phyloP scores from a whole-genome alignment of 2,329 filamentous ascomycete species.

The Botrytis porri region DNA sequence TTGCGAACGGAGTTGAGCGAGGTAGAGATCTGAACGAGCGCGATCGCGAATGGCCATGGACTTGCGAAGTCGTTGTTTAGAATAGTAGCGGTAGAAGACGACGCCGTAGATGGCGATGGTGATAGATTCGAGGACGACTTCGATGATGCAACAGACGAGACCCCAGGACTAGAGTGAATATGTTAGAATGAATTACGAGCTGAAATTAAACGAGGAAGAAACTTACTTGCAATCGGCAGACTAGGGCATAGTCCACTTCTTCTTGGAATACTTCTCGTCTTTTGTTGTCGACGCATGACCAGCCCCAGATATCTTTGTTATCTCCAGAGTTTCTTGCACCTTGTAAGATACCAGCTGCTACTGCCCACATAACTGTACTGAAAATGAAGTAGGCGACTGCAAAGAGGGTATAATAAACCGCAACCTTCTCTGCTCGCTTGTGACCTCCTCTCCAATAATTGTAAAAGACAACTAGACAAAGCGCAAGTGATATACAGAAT shows the following conservation, averaged over 20 bases:
- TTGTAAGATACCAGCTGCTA: conserved; percentile 82
- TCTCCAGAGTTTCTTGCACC: conserved; percentile 67
- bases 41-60: conserved; percentile 95
- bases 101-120: conserved; percentile 90
- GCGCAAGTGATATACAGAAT: conserved; percentile 73
- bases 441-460: conserved; percentile 90
- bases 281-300: conserved; percentile 91
- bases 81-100: conserved; percentile 97
- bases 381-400: conserved; percentile 91
- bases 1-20: conserved; percentile 78
- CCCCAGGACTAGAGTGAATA: conserved; percentile 71
- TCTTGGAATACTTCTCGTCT: conserved; percentile 73
- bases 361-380: conserved; percentile 87
- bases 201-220: not conserved
- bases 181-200: conserved; percentile 18
- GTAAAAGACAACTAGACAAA: conserved; percentile 77
- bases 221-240: conserved; percentile 81
- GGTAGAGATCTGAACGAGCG: conserved; percentile 91
- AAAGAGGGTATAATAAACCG: conserved; percentile 93
- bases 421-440: conserved; percentile 83
- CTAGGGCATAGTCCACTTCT: conserved; percentile 81
- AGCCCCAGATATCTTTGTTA: conserved; percentile 94
- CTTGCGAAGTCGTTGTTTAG: conserved; percentile 91
- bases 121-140: conserved; percentile 87
- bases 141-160: conserved; percentile 94